These are phyloP conservation scores for Aspergillus cristatus DNA, from an alignment of 495 filamentous ascomycete genomes.

Conservation along the genomic window DNA sequence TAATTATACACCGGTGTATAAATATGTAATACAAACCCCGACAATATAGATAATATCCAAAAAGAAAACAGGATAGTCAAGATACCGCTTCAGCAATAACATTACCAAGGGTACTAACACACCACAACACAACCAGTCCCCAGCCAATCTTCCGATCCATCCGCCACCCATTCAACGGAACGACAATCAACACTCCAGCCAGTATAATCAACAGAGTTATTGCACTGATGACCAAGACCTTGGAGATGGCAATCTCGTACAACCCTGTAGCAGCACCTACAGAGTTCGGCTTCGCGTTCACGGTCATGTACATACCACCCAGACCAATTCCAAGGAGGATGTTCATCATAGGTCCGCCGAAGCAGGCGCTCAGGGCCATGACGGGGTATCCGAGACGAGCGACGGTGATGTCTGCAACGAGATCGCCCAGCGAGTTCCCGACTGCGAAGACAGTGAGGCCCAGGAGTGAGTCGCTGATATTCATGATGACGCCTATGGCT, in stretches of 20 bases:
- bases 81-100: constrained; percentile 56
- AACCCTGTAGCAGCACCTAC: constrained; percentile 27
- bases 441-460: constrained; percentile 96
- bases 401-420: constrained; percentile 92
- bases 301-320: constrained; percentile 75
- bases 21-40: too few species aligned
- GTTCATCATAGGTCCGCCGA: constrained; percentile 96
- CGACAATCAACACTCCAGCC: constrained; percentile 63
- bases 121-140: constrained; percentile 76
- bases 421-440: constrained; percentile 87
- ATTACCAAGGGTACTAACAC: constrained; percentile 73
- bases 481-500: constrained; percentile 82
- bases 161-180: constrained; percentile 81
- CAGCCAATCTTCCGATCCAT: constrained; percentile 82
- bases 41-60: too few species aligned
- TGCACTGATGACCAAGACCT: constrained; percentile 73
- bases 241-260: constrained; percentile 75
- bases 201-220: constrained; percentile 75
- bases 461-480: constrained; percentile 91
- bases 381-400: constrained; percentile 89
- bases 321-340: constrained; percentile 91
- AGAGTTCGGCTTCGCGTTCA: constrained; percentile 26
- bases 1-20: too few species aligned
- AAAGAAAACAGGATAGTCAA: too few species aligned
- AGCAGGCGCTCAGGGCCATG: constrained; percentile 92